A percentile compares a stretch with the other conserved stretches of the same genome.
phyloP scores from a whole-genome alignment of 139 green algal genomes.

The Coelastrella sp. region DNA sequence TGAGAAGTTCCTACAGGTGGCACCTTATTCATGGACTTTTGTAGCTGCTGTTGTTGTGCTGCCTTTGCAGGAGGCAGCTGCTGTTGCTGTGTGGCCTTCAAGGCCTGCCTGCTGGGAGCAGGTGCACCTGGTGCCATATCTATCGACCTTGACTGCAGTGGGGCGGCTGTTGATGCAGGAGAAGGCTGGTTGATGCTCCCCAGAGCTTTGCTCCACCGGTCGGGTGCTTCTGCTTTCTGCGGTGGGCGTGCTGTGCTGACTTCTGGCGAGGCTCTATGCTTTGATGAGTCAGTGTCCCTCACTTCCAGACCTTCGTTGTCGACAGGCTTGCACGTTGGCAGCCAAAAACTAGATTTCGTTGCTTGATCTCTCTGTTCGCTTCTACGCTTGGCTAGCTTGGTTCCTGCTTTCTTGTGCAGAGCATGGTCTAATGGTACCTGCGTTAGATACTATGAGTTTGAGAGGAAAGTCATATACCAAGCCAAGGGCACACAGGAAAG shows the following conservation, averaged over 20 bases:
- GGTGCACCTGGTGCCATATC: neutral
- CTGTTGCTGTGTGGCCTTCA: neutral
- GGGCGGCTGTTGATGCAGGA: neutral
- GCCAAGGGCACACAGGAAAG: neutral
- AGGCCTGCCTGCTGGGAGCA: neutral
- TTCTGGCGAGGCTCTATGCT: neutral
- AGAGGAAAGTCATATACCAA: neutral
- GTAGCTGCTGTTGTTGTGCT: neutral
- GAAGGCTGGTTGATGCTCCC: neutral
- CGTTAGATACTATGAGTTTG: neutral
- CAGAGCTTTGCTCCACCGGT: neutral
- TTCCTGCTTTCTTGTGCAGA: neutral
- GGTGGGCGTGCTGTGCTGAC: neutral
- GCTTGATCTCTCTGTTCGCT: neutral
- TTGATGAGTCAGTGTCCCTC: neutral
- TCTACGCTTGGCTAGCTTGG: neutral
- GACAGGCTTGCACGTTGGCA: neutral
- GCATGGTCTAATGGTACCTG: neutral
- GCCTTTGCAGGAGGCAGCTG: neutral
- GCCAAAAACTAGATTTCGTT: neutral
- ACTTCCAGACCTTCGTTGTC: neutral
- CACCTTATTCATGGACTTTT: neutral
- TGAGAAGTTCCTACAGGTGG: neutral
- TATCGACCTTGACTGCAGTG: neutral
- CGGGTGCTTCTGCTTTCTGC: neutral